Base-by-base conservation (phyloP, 169 alveolate species). In the Miamiensis avidus region DNA sequence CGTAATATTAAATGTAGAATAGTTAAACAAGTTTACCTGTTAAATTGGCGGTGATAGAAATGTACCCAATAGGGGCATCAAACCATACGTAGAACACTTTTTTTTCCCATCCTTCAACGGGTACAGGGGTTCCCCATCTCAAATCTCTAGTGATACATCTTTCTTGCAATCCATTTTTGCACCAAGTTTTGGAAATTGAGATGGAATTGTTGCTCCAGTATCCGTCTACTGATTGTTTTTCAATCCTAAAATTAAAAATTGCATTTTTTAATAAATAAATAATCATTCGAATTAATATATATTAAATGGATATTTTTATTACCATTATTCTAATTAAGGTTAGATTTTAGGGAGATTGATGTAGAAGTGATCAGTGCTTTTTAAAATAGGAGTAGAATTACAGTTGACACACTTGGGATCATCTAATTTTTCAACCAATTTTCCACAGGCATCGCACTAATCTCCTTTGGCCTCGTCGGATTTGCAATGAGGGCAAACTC, bases 61-160 rank as follows among this genome's bases (percentile, higher is more conserved):
- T 49, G 85, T 96, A 96, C 28, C 98, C 98, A 75, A 96, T 94
- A n/a, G 97, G 97, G 0, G 98, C 98, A 89, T 96, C 98, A 89
- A 96, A 96, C 98, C 98, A 96, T 0, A 96, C 98, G 86, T 96
- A 96, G 88, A 96, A 93, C 27, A 96, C 98, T 87, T 96, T 96
- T 77, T 94, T 87, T 64, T 89, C 79, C 85, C 87, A 94, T 29
- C 89, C 96, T 77, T 94, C 95, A 1, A 93, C 86, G 26, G 98
- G 98, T 25, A 96, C 96, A 73, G 97, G 96, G 29, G 95, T 94
- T 65, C 98, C 98, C 98, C 98, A 96, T 89, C 91, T 93, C 65
- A 96, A 83, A 89, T 96, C 98, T 81, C 98, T 85, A 0, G 98
- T 96, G 25, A 96, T 96, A 34, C 97, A 94, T 88, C 98, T 93